Evolutionary conservation across 2,329 filamentous ascomycete species (phyloP), one percentile per base, ranked within the genome.

Genomic region (Fusarium sp.): DNA sequence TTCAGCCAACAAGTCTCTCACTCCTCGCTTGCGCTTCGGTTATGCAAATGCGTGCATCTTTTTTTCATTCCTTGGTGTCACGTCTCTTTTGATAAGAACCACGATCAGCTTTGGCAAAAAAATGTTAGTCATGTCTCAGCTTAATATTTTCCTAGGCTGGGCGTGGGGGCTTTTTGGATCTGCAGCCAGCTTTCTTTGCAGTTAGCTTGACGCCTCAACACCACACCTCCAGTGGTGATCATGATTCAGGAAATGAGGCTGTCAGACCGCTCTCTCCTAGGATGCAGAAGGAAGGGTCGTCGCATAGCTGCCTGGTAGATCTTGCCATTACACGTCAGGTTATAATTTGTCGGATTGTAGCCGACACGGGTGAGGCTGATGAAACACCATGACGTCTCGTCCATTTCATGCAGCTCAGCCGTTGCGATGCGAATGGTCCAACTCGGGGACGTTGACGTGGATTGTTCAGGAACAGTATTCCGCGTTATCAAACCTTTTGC

Each of bases 71-170:
- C 24, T 52, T 20, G 24, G 48, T 29, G 45, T 52, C 27, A 52
- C 48, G 18, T 52, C 24, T 50, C n/a, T 52, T 52, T 52, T 52
- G 48, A 52, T 52, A 52, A 52, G 48, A 52, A 52, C n/a, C 22
- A 52, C 13, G 18, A 35, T 24, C 52, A 35, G 31, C 52, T 27
- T 48, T 48, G 22, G 43, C 43, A 48, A 48, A 27, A 29, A 11
- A 57, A 33, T 31, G 27, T 64, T 45, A 43, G 31, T 70, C 31
- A 58, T 68, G 22, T 22, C 65, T 48, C 41, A 24, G 56, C 39
- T 65, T 59, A 60, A 69, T 65, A 35, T 64, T n/a, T 65, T 54
- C 43, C 52, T 60, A 35, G 37, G 31, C 48, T 52, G 48, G 48
- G 48, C 48, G 48, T 52, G 48, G 48, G 48, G 48, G 48, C 10